phyloP scores from a whole-genome alignment of 2,329 filamentous ascomycete genomes.

The Fusarium aywerte region DNA sequence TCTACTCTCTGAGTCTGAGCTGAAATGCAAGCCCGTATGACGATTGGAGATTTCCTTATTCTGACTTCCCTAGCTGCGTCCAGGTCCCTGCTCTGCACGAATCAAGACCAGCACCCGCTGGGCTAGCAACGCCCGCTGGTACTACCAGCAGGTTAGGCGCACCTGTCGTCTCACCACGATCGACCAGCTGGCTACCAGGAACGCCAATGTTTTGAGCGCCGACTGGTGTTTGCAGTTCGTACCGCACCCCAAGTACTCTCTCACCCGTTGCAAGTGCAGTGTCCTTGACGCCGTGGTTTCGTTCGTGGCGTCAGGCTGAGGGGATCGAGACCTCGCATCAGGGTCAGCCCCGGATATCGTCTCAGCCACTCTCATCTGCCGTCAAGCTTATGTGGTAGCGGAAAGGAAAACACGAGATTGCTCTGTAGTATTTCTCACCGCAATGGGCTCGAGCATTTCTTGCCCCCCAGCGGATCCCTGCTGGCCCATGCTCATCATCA shows the following conservation, averaged over 20 bases:
- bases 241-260: conserved; percentile 3
- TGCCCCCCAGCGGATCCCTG: conserved; percentile 11
- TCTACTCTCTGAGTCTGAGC: conserved; percentile 23
- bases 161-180: conserved; percentile 41
- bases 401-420: conserved; percentile 24
- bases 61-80: conserved; percentile 38
- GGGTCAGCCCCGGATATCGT: conserved; percentile 44
- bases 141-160: conserved; percentile 30
- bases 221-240: conserved; percentile 7
- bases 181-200: conserved; percentile 30
- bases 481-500: conserved; percentile 33
- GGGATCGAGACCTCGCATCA: conserved; percentile 40
- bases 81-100: conserved; percentile 37
- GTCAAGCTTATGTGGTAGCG: conserved; percentile 28
- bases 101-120: conserved; percentile 28
- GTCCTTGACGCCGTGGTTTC: conserved; percentile 32
- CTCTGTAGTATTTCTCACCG: conserved; percentile 8
- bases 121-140: conserved; percentile 37
- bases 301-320: conserved; percentile 28
- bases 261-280: conserved; percentile 1
- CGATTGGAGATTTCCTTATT: conserved; percentile 36
- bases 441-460: conserved; percentile 14
- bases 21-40: conserved; percentile 34
- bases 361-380: conserved; percentile 45
- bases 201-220: conserved; percentile 15